phyloP scores from a whole-genome alignment of 2,329 filamentous ascomycete genomes.

The Fonsecaea multimorphosa region DNA sequence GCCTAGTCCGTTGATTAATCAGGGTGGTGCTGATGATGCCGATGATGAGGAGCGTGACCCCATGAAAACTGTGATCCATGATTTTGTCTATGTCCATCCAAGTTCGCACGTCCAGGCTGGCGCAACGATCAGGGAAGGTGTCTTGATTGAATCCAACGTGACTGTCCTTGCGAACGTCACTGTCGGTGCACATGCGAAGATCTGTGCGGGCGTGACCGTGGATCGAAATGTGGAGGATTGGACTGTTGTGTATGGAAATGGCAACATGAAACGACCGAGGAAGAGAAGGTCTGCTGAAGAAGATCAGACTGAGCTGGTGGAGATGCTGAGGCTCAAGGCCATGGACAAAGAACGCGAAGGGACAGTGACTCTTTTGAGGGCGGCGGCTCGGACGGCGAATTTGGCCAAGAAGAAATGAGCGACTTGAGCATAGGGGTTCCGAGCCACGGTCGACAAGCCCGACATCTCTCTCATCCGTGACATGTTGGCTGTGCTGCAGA shows the following conservation, averaged over 20 bases:
- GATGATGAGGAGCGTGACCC: conserved; percentile 25
- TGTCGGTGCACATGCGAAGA: conserved; percentile 66
- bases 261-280: conserved; percentile 43
- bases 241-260: conserved; percentile 72
- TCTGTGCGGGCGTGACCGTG: conserved; percentile 66
- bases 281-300: conserved; percentile 23
- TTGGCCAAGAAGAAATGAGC: conserved; percentile 37
- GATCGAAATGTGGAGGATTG: conserved; percentile 68
- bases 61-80: conserved; percentile 45
- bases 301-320: conserved; percentile 47
- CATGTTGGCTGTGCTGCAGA: no score
- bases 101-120: conserved; percentile 47
- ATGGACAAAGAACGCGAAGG: conserved; percentile 52
- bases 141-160: conserved; percentile 55
- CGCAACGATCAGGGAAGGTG: conserved; percentile 48
- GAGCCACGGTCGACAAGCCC: not conserved
- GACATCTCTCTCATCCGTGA: not conserved
- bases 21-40: conserved; percentile 13
- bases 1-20: conserved; percentile 20
- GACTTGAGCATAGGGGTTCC: not conserved
- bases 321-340: conserved; percentile 67
- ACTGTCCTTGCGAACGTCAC: conserved; percentile 44
- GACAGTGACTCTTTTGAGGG: conserved; percentile 31
- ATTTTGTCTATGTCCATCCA: conserved; percentile 49
- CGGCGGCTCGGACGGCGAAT: conserved; percentile 34